Base-by-base conservation (phyloP, 164 flowering plant genomes). In the Vitis amurensis region DNA sequence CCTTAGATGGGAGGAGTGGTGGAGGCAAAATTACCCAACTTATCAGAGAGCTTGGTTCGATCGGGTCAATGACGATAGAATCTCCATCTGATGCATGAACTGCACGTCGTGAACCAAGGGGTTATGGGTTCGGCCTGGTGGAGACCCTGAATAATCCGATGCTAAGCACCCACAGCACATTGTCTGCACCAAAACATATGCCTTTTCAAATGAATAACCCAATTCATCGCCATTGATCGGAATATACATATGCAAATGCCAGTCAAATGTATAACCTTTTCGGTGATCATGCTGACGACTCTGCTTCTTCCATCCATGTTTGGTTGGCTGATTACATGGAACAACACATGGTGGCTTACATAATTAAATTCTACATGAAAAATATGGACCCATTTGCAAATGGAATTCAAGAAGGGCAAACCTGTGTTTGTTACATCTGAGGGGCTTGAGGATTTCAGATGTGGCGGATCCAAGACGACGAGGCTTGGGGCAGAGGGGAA, bases 401-500 rank as follows among this genome's bases (percentile, higher is more conserved):
- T 23, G 48, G 23, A 23, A 12, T 23, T 9, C 37, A 19, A 58
- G 2, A 47, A 66, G 11, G 3, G 59, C 50, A 12, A 49, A 84
- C 86, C 81, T 81, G 76, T 88, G 82, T 19, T 73, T 79, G 71
- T 11, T 61, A 47, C 89, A 86, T 69, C 64, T 73, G 27, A 61
- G 71, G 15, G 86, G 86, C 64, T 73, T 73, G 73, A 88, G 84
- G 53, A 85, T 74, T 7, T 83, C 88, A 23, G 90, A 87, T 0
- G 82, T 2, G 17, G 76, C 47, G 13, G 86, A 63, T 17, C 74
- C 79, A 0, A 68, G 75, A 15, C 88, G 80, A 14, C 85, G 85
- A 55, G 92, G 92, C 67, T 85, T 86, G 0, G 92, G 92, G 59
- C 92, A 88, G 14, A 85, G 62, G 9, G 84, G 89, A 61, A 11